phyloP scores from a whole-genome alignment of 2,329 filamentous ascomycete genomes.

The Ophiostoma triangulosporum region DNA sequence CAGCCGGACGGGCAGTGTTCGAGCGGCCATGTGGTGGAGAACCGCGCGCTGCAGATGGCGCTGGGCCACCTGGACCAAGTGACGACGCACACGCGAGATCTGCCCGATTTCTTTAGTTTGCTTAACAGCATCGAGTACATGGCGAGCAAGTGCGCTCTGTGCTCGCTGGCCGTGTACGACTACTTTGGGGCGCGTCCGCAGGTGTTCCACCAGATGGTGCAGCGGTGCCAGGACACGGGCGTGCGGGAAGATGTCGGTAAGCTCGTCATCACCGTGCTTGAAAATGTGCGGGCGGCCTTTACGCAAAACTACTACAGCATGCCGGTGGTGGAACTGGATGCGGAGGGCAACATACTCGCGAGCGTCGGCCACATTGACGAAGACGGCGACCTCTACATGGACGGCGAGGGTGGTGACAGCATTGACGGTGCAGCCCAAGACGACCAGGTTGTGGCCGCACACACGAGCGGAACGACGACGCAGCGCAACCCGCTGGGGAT shows the following conservation, averaged over 20 bases:
- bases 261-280: constrained; percentile 39
- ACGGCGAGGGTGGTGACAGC: not conserved
- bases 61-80: constrained; percentile 63
- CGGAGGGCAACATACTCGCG: constrained; percentile 15
- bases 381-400: not conserved
- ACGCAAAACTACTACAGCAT: constrained; percentile 31
- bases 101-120: constrained; percentile 44
- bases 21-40: constrained; percentile 30
- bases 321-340: constrained; percentile 16
- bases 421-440: constrained; percentile 15
- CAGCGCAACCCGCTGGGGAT: not conserved
- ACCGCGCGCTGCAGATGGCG: constrained; percentile 38
- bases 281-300: constrained; percentile 34
- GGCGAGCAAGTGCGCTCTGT: constrained; percentile 36
- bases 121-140: constrained; percentile 30
- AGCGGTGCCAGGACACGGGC: constrained; percentile 42
- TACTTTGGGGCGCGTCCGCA: constrained; percentile 45
- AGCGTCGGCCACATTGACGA: not conserved
- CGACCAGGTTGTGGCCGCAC: constrained; percentile 5
- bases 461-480: not conserved
- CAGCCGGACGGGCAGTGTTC: constrained; percentile 33
- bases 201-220: constrained; percentile 49
- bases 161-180: constrained; percentile 44
- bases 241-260: constrained; percentile 41
- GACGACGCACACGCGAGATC: constrained; percentile 55